A percentile compares a stretch with the other conserved stretches of the same genome.
Evolutionary conservation across 371 early-diverging fungal genomes (phyloP).

Genomic region (Haplosporangium sp.): DNA sequence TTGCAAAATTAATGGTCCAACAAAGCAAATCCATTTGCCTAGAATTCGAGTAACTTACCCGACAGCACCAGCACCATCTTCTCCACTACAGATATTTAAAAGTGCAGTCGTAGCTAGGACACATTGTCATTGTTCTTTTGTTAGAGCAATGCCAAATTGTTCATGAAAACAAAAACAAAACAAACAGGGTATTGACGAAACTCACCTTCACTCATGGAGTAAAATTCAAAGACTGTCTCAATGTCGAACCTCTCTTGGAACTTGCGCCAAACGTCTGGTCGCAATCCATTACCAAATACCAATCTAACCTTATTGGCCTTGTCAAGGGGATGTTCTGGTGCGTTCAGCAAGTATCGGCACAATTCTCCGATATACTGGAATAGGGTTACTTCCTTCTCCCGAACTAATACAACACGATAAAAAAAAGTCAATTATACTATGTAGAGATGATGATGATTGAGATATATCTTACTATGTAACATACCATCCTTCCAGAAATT

Average conservation of each 20-base stretch:
- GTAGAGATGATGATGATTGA: neutral
- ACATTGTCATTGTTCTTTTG: neutral
- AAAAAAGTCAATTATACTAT: neutral
- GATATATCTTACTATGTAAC: neutral
- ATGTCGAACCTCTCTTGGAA: conserved; percentile 63
- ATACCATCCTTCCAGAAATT: conserved; percentile 50
- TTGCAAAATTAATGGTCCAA: no score
- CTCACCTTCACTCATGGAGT: conserved; percentile 54
- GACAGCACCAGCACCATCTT: conserved; percentile 2
- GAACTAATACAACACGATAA: conserved; percentile 30
- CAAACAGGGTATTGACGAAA: neutral
- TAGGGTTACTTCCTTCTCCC: conserved; percentile 1
- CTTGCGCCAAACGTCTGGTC: conserved; percentile 74
- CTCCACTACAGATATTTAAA: neutral
- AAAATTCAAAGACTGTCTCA: conserved; percentile 37
- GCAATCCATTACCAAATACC: conserved; percentile 78
- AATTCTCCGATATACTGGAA: conserved; percentile 72
- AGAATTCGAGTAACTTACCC: conserved; percentile 1
- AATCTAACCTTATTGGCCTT: conserved; percentile 61
- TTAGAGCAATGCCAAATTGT: neutral
- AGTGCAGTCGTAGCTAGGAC: conserved; percentile 8
- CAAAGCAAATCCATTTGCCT: no score
- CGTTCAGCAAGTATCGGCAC: conserved; percentile 71
- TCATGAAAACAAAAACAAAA: neutral
- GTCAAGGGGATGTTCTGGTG: conserved; percentile 65